Evolutionary conservation across 345 rosid genomes (phyloP).

Genomic region (Microcos paniculata): DNA sequence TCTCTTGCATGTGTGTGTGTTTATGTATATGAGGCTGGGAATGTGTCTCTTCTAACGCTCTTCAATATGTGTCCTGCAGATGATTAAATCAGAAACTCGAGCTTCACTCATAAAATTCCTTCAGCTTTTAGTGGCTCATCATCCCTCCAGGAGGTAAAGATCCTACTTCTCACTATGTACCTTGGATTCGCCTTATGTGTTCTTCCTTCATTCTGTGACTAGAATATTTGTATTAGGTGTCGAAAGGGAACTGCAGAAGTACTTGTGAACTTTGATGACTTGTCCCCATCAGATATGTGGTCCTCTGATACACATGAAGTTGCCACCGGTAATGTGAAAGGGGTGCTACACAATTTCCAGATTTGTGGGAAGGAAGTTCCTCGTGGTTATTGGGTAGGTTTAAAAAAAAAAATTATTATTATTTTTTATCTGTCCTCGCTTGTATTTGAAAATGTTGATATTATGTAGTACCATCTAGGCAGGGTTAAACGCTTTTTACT

Average conservation of each 20-base stretch:
- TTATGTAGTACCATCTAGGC: slow-evolving; percentile 5
- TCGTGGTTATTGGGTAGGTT: slow-evolving; percentile 89
- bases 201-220: slow-evolving; percentile 32
- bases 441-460: background rate
- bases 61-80: slow-evolving; percentile 40
- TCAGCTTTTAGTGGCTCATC: slow-evolving; percentile 89
- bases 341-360: slow-evolving; percentile 42
- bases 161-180: slow-evolving; percentile 1
- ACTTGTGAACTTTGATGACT: slow-evolving; percentile 78
- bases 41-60: slow-evolving; percentile 10
- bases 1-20: background rate
- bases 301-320: slow-evolving; percentile 36
- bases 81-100: slow-evolving; percentile 76
- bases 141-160: slow-evolving; percentile 84
- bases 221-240: slow-evolving; percentile 60
- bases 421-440: background rate
- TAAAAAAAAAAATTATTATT: slow-evolving; percentile 8
- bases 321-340: slow-evolving; percentile 30
- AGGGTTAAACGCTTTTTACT: background rate
- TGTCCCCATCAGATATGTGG: slow-evolving; percentile 52
- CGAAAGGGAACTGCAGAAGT: slow-evolving; percentile 91
- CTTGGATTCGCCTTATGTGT: slow-evolving; percentile 14
- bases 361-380: slow-evolving; percentile 97
- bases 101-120: slow-evolving; percentile 75
- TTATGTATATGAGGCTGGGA: background rate